phyloP scores from a whole-genome alignment of 164 flowering plant genomes.

The Magnolia officinalis region DNA sequence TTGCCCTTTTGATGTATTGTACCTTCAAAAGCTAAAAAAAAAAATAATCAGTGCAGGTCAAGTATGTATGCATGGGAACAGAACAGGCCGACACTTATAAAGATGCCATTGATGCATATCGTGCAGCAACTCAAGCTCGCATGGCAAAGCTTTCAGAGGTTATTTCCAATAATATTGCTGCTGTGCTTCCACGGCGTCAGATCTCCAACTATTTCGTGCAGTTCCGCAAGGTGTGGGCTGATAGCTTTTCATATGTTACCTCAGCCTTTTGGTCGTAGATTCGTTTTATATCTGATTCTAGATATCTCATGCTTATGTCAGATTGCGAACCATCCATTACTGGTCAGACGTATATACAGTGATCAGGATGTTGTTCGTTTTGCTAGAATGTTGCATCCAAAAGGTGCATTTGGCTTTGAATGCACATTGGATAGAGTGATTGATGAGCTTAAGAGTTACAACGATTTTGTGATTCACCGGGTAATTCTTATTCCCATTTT shows the following conservation, averaged over 20 bases:
- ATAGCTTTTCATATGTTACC: not conserved
- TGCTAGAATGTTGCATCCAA: slow-evolving; percentile 69
- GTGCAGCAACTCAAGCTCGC: slow-evolving; percentile 71
- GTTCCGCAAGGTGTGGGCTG: slow-evolving; percentile 84
- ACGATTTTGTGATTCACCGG: slow-evolving; percentile 82
- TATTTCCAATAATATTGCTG: slow-evolving; percentile 23
- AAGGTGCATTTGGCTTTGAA: slow-evolving; percentile 87
- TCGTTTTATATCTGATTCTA: slow-evolving; percentile 13
- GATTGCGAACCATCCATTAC: slow-evolving; percentile 97
- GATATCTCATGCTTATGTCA: slow-evolving; percentile 23
- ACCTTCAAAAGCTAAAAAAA: slow-evolving; percentile 9
- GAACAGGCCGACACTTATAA: slow-evolving; percentile 75
- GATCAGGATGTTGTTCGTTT: slow-evolving; percentile 75
- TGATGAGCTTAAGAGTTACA: slow-evolving; percentile 78
- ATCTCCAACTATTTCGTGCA: slow-evolving; percentile 87
- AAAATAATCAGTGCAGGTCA: slow-evolving; percentile 50
- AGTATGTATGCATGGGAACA: slow-evolving; percentile 66
- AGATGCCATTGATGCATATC: slow-evolving; percentile 90
- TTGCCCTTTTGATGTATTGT: not conserved
- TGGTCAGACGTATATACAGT: slow-evolving; percentile 81
- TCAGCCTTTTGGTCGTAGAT: not conserved
- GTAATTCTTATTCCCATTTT: slow-evolving; percentile 33
- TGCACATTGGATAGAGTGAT: slow-evolving; percentile 83
- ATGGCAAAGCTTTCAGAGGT: slow-evolving; percentile 37
- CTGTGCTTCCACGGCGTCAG: slow-evolving; percentile 72